Percentiles rank a stretch among this genome's conserved stretches.
Conservation (phyloP, 139 green algal genomes). For the Auxenochlorella protothecoides region DNA sequence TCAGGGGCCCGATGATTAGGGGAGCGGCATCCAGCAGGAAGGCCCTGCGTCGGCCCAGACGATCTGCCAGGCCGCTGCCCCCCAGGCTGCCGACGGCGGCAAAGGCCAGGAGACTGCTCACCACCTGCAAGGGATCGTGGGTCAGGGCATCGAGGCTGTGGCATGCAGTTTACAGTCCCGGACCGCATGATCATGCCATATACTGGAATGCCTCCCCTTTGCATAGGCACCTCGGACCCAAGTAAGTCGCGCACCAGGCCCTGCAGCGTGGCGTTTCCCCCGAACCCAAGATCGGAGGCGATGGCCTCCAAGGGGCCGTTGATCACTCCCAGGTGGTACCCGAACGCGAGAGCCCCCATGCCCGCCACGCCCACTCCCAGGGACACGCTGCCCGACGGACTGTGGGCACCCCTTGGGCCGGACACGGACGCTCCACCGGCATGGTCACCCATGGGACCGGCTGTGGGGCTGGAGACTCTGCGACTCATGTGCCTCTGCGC, state of each 20-base stretch:
- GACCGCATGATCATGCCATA: too few relatives aligned
- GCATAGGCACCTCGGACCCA: neutral
- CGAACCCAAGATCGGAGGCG: slow-evolving; percentile 66
- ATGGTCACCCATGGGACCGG: too few relatives aligned
- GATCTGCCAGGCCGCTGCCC: slow-evolving; percentile 61
- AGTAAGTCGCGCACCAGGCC: slow-evolving; percentile 42
- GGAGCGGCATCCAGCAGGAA: slow-evolving; percentile 60
- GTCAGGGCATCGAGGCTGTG: neutral
- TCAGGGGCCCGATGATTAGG: slow-evolving; percentile 58
- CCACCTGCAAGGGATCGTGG: slow-evolving; percentile 42
- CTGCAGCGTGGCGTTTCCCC: slow-evolving; percentile 49
- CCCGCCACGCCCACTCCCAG: slow-evolving; percentile 40
- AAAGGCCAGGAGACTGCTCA: slow-evolving; percentile 67
- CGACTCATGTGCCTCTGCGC: too few relatives aligned
- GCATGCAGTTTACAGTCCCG: neutral
- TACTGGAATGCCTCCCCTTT: too few relatives aligned
- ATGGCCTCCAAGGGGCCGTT: slow-evolving; percentile 83
- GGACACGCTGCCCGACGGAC: neutral
- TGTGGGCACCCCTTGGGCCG: too few relatives aligned
- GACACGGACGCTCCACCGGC: too few relatives aligned
- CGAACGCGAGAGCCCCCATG: slow-evolving; percentile 70
- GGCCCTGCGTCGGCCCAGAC: slow-evolving; percentile 46
- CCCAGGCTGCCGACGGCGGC: slow-evolving; percentile 59
- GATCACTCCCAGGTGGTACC: slow-evolving; percentile 75
- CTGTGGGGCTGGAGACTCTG: too few relatives aligned